Conservation (phyloP, 2,329 filamentous ascomycete species). For the Sporothrix brasiliensis region DNA sequence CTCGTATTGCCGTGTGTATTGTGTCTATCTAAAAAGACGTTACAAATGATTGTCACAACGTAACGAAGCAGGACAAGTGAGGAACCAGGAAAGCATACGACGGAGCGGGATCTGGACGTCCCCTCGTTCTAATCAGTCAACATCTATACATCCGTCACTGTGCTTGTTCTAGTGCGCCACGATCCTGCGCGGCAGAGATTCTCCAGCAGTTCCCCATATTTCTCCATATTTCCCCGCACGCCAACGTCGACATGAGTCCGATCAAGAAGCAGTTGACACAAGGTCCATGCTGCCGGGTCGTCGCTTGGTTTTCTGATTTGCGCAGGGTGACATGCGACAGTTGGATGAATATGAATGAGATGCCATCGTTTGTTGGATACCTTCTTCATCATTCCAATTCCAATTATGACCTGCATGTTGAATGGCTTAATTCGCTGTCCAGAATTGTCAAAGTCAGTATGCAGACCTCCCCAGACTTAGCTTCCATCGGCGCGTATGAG, state of each 20-base stretch:
- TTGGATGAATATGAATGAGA: neutral
- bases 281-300: neutral
- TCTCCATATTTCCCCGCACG: constrained; percentile 15
- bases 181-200: neutral
- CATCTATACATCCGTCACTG: neutral
- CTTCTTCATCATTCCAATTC: too few species aligned
- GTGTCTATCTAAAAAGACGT: neutral
- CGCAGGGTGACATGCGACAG: neutral
- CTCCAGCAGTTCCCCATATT: constrained; percentile 6
- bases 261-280: neutral
- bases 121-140: neutral
- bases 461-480: neutral
- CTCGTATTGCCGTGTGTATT: neutral
- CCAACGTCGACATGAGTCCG: neutral
- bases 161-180: neutral
- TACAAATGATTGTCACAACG: neutral
- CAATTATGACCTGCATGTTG: neutral
- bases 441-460: too few species aligned
- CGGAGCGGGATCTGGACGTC: neutral
- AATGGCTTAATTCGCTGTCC: neutral
- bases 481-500: constrained; percentile 15
- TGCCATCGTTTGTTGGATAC: neutral
- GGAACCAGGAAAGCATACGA: neutral
- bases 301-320: neutral
- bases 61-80: neutral